Evolutionary conservation across 2,329 filamentous ascomycete genomes (phyloP).

Genomic region (Cladophialophora yegresii): DNA sequence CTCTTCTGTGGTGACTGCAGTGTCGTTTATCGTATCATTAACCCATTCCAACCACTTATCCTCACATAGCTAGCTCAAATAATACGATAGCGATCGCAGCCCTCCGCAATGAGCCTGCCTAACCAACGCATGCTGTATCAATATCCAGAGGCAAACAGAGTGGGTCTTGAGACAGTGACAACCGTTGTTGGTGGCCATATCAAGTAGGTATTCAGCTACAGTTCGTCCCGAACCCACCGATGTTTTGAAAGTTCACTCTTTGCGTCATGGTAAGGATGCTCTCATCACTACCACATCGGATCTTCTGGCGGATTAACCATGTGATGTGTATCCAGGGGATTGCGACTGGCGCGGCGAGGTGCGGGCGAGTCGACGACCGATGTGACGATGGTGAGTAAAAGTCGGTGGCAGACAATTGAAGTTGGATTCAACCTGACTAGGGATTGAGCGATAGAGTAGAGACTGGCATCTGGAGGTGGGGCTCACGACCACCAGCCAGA

Average conservation of each 20-base stretch:
- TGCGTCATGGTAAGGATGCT: neutral
- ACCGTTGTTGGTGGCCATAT: neutral
- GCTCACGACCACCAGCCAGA: neutral
- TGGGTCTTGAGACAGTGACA: neutral
- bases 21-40: neutral
- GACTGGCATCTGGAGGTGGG: neutral
- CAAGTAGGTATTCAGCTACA: neutral
- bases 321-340: neutral
- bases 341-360: neutral
- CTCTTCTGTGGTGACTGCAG: neutral
- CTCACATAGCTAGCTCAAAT: neutral
- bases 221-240: neutral
- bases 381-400: neutral
- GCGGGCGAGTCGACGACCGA: neutral
- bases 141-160: neutral
- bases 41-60: neutral
- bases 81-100: neutral
- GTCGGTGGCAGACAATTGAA: neutral
- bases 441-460: neutral
- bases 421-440: neutral
- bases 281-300: neutral
- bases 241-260: neutral
- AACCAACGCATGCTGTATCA: neutral
- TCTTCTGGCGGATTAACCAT: neutral
- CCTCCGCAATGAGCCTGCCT: neutral